These are phyloP conservation scores for Vachellia collinsii DNA, from an alignment of 306 rosid genomes.

Conservation along the genomic window DNA sequence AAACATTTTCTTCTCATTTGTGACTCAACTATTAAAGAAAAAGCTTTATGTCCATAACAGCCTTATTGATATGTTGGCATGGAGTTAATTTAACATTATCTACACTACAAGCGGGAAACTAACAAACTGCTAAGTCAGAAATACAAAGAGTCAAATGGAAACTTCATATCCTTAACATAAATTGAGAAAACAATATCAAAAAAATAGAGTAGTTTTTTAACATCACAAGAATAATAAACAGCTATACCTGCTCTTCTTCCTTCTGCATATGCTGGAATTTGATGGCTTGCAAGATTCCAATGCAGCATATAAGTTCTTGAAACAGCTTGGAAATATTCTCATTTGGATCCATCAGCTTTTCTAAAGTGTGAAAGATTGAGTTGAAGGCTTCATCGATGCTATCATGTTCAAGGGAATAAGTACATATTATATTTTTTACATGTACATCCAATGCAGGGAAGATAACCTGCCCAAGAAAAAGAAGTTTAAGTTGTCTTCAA, in stretches of 20 bases:
- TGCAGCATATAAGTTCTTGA: constrained; percentile 72
- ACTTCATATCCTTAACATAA: constrained; percentile 15
- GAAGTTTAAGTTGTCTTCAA: constrained; percentile 10
- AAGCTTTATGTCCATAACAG: not conserved
- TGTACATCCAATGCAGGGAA: constrained; percentile 72
- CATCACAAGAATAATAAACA: constrained; percentile 17
- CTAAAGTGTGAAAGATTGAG: constrained; percentile 60
- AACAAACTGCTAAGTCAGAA: constrained; percentile 9
- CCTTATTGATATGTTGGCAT: not conserved
- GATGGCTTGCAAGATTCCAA: constrained; percentile 65
- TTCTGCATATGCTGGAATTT: constrained; percentile 78
- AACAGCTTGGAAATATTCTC: constrained; percentile 53
- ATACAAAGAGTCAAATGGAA: constrained; percentile 27
- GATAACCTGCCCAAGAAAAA: constrained; percentile 62
- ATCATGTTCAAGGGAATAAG: constrained; percentile 80
- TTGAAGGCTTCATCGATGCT: constrained; percentile 60
- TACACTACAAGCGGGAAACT: not conserved
- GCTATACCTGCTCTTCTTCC: constrained; percentile 88
- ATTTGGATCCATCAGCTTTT: constrained; percentile 50
- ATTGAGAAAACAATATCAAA: constrained; percentile 28
- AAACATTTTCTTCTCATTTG: not conserved
- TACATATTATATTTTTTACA: constrained; percentile 65
- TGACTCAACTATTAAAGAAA: not conserved
- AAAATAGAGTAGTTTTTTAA: constrained; percentile 28
- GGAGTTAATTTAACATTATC: constrained; percentile 3